Conservation (phyloP, 1,139 yeast genomes). For the Kurtzmaniella quercitrusa region DNA sequence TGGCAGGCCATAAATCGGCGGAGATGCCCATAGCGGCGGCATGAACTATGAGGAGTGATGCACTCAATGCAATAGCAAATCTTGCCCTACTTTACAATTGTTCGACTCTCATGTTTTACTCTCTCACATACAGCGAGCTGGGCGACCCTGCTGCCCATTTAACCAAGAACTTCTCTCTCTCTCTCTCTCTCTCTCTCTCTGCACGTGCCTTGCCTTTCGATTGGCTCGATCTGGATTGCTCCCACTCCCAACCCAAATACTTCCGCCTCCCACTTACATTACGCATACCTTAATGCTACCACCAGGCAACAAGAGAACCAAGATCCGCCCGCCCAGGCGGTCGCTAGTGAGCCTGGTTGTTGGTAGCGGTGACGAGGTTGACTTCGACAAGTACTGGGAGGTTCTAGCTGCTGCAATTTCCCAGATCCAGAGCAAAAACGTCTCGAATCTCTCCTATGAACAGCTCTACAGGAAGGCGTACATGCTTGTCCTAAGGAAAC, state of each 20-base stretch:
- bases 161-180: background rate
- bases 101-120: no score
- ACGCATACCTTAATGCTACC: conserved; percentile 25
- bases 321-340: conserved; percentile 72
- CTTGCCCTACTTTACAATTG: no score
- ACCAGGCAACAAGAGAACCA: conserved; percentile 46
- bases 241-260: background rate
- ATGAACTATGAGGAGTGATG: no score
- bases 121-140: no score
- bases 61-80: no score
- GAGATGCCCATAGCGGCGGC: no score
- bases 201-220: background rate
- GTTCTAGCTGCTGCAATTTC: conserved; percentile 68
- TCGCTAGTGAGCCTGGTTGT: conserved; percentile 28
- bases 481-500: conserved; percentile 69
- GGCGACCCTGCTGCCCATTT: no score
- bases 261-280: background rate
- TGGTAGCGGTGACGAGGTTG: conserved; percentile 19
- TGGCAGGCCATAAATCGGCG: no score
- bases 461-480: conserved; percentile 81
- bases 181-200: background rate
- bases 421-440: conserved; percentile 72
- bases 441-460: conserved; percentile 76
- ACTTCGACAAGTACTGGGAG: conserved; percentile 69
- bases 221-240: background rate